Conservation (phyloP, 139 green algal species). For the Chlorella ohadii region DNA sequence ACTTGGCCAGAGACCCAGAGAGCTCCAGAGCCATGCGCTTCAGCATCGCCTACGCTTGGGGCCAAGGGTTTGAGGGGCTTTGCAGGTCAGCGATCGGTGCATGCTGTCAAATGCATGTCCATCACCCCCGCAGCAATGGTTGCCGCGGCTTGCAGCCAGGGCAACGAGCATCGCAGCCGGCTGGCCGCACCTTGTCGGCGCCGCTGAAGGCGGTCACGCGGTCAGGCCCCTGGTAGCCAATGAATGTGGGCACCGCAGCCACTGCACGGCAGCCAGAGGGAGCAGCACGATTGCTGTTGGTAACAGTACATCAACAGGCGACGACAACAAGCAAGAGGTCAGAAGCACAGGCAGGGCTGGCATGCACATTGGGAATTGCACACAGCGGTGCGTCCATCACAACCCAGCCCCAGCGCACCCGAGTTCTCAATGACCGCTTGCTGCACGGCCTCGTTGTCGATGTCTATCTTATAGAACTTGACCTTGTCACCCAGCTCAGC, state of each 20-base stretch:
- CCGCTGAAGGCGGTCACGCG: constrained; percentile 63
- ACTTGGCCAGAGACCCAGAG: not conserved
- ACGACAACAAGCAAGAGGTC: too few species aligned
- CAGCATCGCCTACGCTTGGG: constrained; percentile 11
- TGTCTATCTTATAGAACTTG: constrained; percentile 79
- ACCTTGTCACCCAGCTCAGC: constrained; percentile 31
- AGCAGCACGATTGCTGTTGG: too few species aligned
- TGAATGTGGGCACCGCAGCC: constrained; percentile 70
- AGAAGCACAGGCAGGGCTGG: too few species aligned
- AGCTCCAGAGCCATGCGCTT: constrained; percentile 8
- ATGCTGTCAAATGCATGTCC: too few species aligned
- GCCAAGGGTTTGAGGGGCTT: not conserved
- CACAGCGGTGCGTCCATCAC: too few species aligned
- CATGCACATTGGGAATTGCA: too few species aligned
- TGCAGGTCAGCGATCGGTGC: not conserved
- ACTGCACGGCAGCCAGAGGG: constrained; percentile 14
- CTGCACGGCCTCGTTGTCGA: constrained; percentile 56
- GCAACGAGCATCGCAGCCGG: too few species aligned
- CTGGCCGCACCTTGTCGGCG: constrained; percentile 43
- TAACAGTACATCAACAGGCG: too few species aligned
- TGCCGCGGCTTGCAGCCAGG: too few species aligned
- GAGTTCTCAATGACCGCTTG: constrained; percentile 19
- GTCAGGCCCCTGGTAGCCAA: constrained; percentile 41
- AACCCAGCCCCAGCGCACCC: not conserved
- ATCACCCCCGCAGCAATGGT: too few species aligned